These are phyloP conservation scores for Aspergillus nomiae DNA, from an alignment of 2,329 filamentous ascomycete genomes.

Conservation along the genomic window DNA sequence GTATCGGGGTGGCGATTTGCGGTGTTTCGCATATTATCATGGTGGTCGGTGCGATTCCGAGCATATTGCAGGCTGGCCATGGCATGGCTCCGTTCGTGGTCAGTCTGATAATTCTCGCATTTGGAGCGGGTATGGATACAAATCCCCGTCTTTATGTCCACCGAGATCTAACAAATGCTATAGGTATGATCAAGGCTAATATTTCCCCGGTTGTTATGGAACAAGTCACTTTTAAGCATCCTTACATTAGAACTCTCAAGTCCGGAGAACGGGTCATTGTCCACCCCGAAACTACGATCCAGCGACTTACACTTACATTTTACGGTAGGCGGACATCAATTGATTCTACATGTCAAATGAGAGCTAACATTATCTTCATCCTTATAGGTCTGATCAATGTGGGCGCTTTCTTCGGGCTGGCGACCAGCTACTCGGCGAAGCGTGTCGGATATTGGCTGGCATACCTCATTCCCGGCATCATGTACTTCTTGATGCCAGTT, in stretches of 20 bases:
- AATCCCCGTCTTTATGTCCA: background rate
- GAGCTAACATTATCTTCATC: background rate
- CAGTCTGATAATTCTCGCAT: background rate
- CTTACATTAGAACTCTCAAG: background rate
- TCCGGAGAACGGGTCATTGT: background rate
- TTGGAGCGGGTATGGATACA: background rate
- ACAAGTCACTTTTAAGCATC: background rate
- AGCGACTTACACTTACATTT: background rate
- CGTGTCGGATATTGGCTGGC: background rate
- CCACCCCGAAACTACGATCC: background rate
- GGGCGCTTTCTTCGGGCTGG: background rate
- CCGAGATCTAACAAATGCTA: background rate
- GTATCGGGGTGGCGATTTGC: background rate
- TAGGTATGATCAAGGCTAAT: background rate
- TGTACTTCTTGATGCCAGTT: background rate
- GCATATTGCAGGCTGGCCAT: background rate
- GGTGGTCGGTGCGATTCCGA: background rate
- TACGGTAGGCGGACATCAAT: background rate
- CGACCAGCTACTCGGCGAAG: background rate
- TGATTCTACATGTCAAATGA: background rate
- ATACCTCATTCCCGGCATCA: background rate
- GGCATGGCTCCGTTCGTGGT: background rate
- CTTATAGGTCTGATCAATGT: background rate
- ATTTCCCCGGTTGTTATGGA: background rate
- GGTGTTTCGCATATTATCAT: background rate